These are phyloP conservation scores for Eleusine indica DNA, from an alignment of 176 grass and related monocot genomes.

Conservation along the genomic window DNA sequence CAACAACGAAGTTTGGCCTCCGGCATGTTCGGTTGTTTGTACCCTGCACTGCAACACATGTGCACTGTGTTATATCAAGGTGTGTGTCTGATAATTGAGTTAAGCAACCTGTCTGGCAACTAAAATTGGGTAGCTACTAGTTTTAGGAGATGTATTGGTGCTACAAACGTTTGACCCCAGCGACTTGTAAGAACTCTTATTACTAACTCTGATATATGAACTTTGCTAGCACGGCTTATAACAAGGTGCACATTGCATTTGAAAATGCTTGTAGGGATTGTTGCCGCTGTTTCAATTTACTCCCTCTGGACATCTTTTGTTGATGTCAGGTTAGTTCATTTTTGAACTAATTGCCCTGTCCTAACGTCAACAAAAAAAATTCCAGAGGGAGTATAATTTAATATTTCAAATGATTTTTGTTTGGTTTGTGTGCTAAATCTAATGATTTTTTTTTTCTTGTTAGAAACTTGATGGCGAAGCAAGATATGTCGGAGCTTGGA, in stretches of 20 bases:
- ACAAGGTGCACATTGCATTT: background rate
- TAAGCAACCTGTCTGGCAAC: conserved; percentile 25
- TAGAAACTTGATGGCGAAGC: conserved; percentile 88
- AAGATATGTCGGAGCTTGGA: conserved; percentile 79
- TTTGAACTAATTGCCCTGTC: too few relatives aligned
- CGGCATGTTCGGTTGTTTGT: background rate
- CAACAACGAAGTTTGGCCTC: background rate
- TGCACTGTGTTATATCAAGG: background rate
- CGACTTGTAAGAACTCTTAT: background rate
- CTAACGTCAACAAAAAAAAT: too few relatives aligned
- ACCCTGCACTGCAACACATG: background rate
- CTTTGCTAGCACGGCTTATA: background rate
- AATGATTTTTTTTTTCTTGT: conserved; percentile 2
- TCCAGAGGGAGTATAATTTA: too few relatives aligned
- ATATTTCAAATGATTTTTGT: background rate
- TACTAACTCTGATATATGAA: background rate
- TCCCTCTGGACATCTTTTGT: too few relatives aligned
- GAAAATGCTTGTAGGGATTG: background rate
- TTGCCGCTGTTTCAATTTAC: background rate
- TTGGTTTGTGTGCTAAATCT: background rate
- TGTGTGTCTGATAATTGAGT: conserved; percentile 3
- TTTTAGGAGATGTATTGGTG: background rate
- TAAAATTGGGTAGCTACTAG: background rate
- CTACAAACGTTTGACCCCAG: background rate
- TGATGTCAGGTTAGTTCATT: too few relatives aligned